phyloP scores from a whole-genome alignment of 768 basidiomycete species.

The Russula griseocarnosa region DNA sequence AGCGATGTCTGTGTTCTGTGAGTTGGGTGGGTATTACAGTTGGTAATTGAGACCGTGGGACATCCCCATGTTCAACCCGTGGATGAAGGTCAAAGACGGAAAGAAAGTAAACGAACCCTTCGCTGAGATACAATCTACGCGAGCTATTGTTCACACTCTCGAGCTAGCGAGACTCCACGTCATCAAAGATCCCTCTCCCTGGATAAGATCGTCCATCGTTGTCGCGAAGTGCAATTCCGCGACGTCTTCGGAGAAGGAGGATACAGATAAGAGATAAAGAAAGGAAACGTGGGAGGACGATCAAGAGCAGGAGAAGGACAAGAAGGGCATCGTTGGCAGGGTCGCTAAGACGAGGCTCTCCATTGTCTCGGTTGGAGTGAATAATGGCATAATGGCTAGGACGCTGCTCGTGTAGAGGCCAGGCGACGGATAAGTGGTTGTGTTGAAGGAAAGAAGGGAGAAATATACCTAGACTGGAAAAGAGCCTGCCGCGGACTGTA shows the following conservation, averaged over 20 bases:
- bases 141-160: slow-evolving; percentile 68
- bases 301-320: slow-evolving; percentile 89
- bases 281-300: slow-evolving; percentile 88
- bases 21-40: slow-evolving; percentile 88
- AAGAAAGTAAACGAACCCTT: slow-evolving; percentile 59
- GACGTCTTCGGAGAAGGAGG: slow-evolving; percentile 71
- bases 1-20: slow-evolving; percentile 96
- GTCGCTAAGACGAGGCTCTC: slow-evolving; percentile 24
- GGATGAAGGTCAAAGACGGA: slow-evolving; percentile 8
- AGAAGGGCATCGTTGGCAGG: slow-evolving; percentile 62
- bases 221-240: slow-evolving; percentile 78
- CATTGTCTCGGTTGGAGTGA: slow-evolving; percentile 1
- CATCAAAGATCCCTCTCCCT: slow-evolving; percentile 90
- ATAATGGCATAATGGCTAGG: slow-evolving; percentile 13
- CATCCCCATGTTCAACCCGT: slow-evolving; percentile 11
- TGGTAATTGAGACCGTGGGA: slow-evolving; percentile 60
- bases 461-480: too few relatives aligned
- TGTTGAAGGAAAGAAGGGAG: slow-evolving; percentile 31
- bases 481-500: too few relatives aligned
- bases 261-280: slow-evolving; percentile 91
- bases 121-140: slow-evolving; percentile 69
- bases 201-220: slow-evolving; percentile 87
- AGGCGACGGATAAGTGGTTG: background rate
- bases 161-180: slow-evolving; percentile 90
- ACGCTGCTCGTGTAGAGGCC: background rate